Evolutionary conservation across 768 basidiomycete genomes (phyloP), one percentile per base, ranked within the genome.

Genomic region (Lactifluus echinatus): DNA sequence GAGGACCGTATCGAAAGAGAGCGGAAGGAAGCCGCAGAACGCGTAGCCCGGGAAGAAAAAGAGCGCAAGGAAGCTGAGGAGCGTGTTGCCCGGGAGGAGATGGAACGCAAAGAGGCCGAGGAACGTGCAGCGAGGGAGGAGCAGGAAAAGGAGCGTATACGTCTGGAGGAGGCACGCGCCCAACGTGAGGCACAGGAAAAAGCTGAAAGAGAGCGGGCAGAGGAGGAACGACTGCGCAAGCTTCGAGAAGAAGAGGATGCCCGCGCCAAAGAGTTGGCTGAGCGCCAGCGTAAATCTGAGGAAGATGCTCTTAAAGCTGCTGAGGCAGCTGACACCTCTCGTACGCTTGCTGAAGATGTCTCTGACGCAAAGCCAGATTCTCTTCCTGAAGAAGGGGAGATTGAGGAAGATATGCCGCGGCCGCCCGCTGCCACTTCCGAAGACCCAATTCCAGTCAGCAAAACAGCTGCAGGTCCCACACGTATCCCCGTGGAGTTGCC

Each of bases 341-440:
- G 75, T 39, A 69, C 70, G 14, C 67, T 65, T 11, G 42, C 49
- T 12, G 64, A 62, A 6, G 65, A 68, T 6, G 56, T 65, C 60
- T 67, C 69, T 53, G 67, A 70, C 59, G 61, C 67, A 43, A 56
- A 65, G 34, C 68, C 72, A 28, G 73, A 73, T 6, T 53, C 65
- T 36, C 70, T 71, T 55, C 73, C 72, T 3, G 80, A 81, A 64
- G 76, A 79, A 26, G 73, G 73, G 48, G 75, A 79, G 47, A 70
- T 74, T 40, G 72, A 75, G 60, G 73, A 81, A 45, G 67, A 71
- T 24, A 74, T 76, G 29, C 46, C 29, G 3, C 46, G 23, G 17
- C 34, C 53, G 11, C 74, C 74, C 3, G 65, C 56, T 8, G 1
- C 31, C 4, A 14, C 43, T 15, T 14, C 43, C 8, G 34, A 60